Base-by-base conservation (phyloP, 495 filamentous ascomycete species). In the Daldinia bambusicola region DNA sequence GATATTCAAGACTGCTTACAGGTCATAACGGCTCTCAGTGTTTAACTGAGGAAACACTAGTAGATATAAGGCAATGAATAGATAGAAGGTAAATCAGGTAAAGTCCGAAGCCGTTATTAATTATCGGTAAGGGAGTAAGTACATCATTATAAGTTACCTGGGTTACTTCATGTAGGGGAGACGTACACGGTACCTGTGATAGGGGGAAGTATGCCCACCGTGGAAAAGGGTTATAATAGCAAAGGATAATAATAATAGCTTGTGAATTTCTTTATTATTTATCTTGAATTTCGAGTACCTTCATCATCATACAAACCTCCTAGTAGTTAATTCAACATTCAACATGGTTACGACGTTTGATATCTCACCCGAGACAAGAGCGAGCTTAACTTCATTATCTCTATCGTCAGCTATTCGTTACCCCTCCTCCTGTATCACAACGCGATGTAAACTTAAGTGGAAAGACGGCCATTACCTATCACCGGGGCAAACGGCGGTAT, bases 61-160 rank as follows among this genome's bases (percentile, higher is more conserved):
- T 48, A 48, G 43, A 48, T 48, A 48, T 48, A 48, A 48, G 18
- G 43, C 18, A 48, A 48, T n/a, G n/a, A n/a, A n/a, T n/a, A n/a
- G n/a, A n/a, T n/a, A n/a, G n/a, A n/a, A n/a, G n/a, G n/a, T n/a
- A n/a, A n/a, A n/a, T n/a, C n/a, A n/a, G n/a, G n/a, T n/a, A n/a
- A n/a, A n/a, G n/a, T n/a, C n/a, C n/a, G n/a, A n/a, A n/a, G n/a
- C n/a, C n/a, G n/a, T n/a, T n/a, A n/a, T n/a, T n/a, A n/a, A n/a
- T n/a, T n/a, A n/a, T n/a, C n/a, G n/a, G n/a, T n/a, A n/a, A n/a
- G n/a, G n/a, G n/a, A n/a, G n/a, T n/a, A n/a, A n/a, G n/a, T n/a
- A n/a, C n/a, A n/a, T n/a, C n/a, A n/a, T n/a, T n/a, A n/a, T n/a
- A n/a, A n/a, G n/a, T n/a, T n/a, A n/a, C n/a, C n/a, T n/a, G n/a